Conservation (phyloP, 2,329 filamentous ascomycete genomes). For the Cladosporium sp. region DNA sequence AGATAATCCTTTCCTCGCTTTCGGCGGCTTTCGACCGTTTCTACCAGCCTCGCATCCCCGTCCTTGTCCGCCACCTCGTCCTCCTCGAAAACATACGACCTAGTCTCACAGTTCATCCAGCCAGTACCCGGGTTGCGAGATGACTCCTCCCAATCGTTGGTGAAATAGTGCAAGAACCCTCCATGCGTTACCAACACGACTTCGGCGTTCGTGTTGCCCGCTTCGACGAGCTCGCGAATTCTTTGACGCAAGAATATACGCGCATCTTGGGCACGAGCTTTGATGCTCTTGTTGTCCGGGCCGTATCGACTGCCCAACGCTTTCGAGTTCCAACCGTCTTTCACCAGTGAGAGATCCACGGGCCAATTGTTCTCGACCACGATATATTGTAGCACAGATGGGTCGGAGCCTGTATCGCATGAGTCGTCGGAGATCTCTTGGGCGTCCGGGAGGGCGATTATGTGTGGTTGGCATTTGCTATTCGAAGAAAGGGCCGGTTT, state of each 20-base stretch:
- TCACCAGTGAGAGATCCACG: neutral
- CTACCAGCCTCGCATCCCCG: neutral
- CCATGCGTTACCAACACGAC: slow-evolving; percentile 9
- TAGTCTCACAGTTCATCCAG: slow-evolving; percentile 8
- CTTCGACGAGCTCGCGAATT: neutral
- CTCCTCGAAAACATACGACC: slow-evolving; percentile 1
- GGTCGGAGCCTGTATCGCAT: slow-evolving; percentile 2
- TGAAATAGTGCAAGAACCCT: slow-evolving; percentile 9
- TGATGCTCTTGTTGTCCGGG: neutral
- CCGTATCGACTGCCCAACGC: neutral
- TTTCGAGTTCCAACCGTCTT: slow-evolving; percentile 3
- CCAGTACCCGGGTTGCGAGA: neutral
- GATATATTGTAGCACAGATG: neutral
- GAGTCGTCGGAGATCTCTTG: slow-evolving; percentile 5
- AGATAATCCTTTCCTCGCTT: slow-evolving; percentile 3
- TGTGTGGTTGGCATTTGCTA: neutral
- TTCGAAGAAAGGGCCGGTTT: neutral
- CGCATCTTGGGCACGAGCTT: neutral
- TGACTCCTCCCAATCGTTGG: slow-evolving; percentile 9
- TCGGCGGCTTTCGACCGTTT: neutral
- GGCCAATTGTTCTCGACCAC: slow-evolving; percentile 1
- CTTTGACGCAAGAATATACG: neutral
- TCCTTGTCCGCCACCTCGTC: neutral
- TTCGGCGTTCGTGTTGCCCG: neutral
- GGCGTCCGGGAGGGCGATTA: slow-evolving; percentile 9